A percentile compares a stretch with the other conserved stretches of the same genome.
phyloP scores from a whole-genome alignment of 2,329 filamentous ascomycete genomes.

The Fonsecaea multimorphosa region DNA sequence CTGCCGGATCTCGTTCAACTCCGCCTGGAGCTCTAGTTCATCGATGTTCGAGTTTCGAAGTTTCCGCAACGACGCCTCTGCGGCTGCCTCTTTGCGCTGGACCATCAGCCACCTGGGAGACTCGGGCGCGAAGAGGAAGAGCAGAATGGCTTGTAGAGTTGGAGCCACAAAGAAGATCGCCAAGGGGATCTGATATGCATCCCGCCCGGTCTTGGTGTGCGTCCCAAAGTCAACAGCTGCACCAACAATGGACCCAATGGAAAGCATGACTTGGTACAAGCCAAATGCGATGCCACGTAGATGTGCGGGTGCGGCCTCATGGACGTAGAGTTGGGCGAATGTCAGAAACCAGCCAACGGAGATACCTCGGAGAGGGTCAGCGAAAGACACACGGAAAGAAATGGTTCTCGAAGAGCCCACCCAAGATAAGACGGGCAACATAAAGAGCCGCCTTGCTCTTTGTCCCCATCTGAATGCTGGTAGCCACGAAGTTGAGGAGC shows the following conservation, averaged over 20 bases:
- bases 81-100: constrained; percentile 31
- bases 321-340: constrained; percentile 57
- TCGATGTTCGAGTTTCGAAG: constrained; percentile 33
- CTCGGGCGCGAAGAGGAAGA: constrained; percentile 36
- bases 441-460: constrained; percentile 52
- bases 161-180: constrained; percentile 36
- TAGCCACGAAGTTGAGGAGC: constrained; percentile 52
- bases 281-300: constrained; percentile 57
- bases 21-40: constrained; percentile 32
- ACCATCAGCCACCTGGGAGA: constrained; percentile 36
- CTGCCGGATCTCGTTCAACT: constrained; percentile 37
- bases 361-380: constrained; percentile 34
- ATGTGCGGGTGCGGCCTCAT: constrained; percentile 57
- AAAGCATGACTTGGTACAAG: constrained; percentile 43
- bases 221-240: constrained; percentile 35
- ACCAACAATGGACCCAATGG: constrained; percentile 32
- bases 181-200: constrained; percentile 35
- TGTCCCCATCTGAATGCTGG: constrained; percentile 54
- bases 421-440: constrained; percentile 54
- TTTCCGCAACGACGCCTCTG: constrained; percentile 26
- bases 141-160: constrained; percentile 27
- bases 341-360: constrained; percentile 55
- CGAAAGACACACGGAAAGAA: neutral
- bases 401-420: constrained; percentile 28
- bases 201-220: constrained; percentile 19